Base-by-base conservation (phyloP, 495 filamentous ascomycete genomes). In the Thermothielavioides terrestris region DNA sequence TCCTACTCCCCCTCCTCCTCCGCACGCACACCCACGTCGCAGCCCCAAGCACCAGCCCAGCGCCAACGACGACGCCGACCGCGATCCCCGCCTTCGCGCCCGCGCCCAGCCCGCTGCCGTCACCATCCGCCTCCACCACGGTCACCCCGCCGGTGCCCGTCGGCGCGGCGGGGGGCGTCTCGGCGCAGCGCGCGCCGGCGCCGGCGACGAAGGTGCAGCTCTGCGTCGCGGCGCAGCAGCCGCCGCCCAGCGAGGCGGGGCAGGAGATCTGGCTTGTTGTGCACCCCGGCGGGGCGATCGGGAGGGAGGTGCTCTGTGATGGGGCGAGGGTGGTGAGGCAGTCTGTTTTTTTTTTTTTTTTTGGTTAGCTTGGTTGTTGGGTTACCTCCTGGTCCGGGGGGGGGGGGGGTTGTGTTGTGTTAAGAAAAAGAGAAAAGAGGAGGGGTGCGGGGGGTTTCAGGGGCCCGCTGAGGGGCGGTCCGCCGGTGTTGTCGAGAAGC, bases 211-310 rank as follows among this genome's bases (percentile, higher is more conserved):
- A 76, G 36, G 80, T 79, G 60, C 87, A 92, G 53, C 81, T 65
- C 37, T 81, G 75, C 3, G 82, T 84, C 2, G 79, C 77, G 10
- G 52, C 40, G 41, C 76, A 77, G 58, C 75, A 77, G 18, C 65
- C 62, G 20, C 68, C 67, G 49, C 69, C 73, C 18, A 72, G 63
- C 32, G 42, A 40, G 7, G 26, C 0, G 8, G 42, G 20, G 30
- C 42, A 45, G 42, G 78, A 66, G 49, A 86, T 85, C 65, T 85
- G 88, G 7, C 84, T 82, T 1, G 79, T 81, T 3, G 82, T 86
- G 57, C 88, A 94, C 52, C 74, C 65, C 2, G 68, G 51, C 6
- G 68, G 69, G 11, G 37, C 21, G 18, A 68, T 65, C 22, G 56
- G n/a, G n/a, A n/a, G 37, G 6, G 37, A n/a, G 1, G 25, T 3